phyloP scores from a whole-genome alignment of 495 filamentous ascomycete species.

The Chaetomidium leptoderma region DNA sequence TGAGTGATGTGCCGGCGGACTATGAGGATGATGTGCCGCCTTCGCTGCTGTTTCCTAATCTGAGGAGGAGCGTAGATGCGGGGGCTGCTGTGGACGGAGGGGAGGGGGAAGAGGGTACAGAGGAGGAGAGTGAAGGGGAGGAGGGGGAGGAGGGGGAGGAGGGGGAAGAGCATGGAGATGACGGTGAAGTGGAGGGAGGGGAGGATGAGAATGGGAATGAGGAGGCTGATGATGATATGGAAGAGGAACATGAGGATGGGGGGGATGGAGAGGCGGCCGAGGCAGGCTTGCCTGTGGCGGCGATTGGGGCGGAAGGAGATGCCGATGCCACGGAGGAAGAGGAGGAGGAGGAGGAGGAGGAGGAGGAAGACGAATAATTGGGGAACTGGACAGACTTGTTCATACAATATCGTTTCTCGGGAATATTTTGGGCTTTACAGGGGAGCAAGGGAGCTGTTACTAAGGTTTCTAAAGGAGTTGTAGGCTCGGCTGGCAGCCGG shows the following conservation, averaged over 20 bases:
- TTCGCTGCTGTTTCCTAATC: constrained; percentile 44
- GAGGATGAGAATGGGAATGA: constrained; percentile 4
- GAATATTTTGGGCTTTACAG: no score
- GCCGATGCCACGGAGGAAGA: constrained; percentile 6
- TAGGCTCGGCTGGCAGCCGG: no score
- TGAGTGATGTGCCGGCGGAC: constrained; percentile 62
- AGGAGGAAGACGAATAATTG: not conserved
- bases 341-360: constrained; percentile 10
- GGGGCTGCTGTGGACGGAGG: constrained; percentile 15
- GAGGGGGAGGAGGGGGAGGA: constrained; percentile 27
- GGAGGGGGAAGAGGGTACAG: constrained; percentile 16
- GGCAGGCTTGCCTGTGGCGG: not conserved
- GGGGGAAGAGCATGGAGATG: constrained; percentile 24
- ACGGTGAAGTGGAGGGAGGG: constrained; percentile 24
- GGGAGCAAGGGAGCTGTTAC: no score
- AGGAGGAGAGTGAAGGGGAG: constrained; percentile 26
- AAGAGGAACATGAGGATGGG: constrained; percentile 15
- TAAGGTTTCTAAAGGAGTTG: no score
- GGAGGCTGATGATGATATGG: constrained; percentile 28
- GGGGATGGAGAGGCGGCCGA: constrained; percentile 10
- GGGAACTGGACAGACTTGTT: not conserved
- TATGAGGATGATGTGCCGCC: constrained; percentile 46
- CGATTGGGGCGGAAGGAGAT: not conserved
- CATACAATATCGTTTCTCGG: not conserved
- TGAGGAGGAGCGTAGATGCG: constrained; percentile 36